These are phyloP conservation scores for Beta corolliflora DNA, from an alignment of 179 eudicot species.

Conservation along the genomic window DNA sequence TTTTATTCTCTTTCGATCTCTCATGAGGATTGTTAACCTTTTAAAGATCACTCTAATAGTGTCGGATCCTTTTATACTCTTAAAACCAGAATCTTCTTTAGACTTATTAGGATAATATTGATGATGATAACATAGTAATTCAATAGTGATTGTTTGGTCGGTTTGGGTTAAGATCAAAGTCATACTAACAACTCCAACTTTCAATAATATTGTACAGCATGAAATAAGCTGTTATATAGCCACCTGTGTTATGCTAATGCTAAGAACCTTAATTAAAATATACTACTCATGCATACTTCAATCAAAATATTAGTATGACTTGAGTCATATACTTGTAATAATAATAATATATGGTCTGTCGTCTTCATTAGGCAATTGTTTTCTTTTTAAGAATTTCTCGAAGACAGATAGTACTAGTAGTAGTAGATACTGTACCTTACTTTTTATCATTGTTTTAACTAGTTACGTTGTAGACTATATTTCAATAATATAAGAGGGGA, in stretches of 20 bases:
- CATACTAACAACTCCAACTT: neutral
- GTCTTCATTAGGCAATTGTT: constrained; percentile 12
- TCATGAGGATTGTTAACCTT: no score
- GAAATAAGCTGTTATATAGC: neutral
- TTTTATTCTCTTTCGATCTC: no score
- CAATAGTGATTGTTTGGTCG: constrained; percentile 6
- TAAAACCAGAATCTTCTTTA: neutral
- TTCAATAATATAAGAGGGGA: neutral
- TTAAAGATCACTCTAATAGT: no score
- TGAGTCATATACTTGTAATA: no score
- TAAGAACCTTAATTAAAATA: no score
- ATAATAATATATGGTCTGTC: neutral
- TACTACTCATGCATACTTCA: neutral
- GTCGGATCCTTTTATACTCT: no score
- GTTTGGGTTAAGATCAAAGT: neutral
- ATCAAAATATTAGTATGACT: no score
- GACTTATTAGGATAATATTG: neutral
- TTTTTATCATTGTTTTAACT: neutral
- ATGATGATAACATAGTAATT: neutral
- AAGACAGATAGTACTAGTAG: no score
- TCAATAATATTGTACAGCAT: neutral
- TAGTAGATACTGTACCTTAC: neutral
- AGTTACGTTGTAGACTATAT: neutral
- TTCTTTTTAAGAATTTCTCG: neutral
- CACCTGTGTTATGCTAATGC: neutral